Base-by-base conservation (phyloP, 345 rosid species). In the Heritiera fomes region DNA sequence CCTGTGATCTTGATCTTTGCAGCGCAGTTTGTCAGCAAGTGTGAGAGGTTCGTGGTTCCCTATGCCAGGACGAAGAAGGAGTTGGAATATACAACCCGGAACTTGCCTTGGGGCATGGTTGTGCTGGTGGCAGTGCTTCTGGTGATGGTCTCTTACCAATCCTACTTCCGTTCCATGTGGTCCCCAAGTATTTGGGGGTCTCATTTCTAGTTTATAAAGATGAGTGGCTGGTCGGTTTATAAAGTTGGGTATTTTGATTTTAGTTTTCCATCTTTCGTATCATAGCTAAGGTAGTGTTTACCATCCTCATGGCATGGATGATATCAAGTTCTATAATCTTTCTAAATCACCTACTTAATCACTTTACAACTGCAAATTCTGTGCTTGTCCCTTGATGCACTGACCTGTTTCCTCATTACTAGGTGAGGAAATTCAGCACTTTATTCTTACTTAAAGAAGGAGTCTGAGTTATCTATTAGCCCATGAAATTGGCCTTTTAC, bases 121-220 rank as follows among this genome's bases (percentile, higher is more conserved):
- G 40, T 84, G 75, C 75, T 91, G 86, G 85, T 91, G 28, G 61
- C 78, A 32, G 69, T 89, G 85, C 80, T 91, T 69, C 89, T 91
- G 78, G 45, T 92, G 69, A 78, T 95, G 87, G 85, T 91, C 46
- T 90, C 89, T 80, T 88, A 84, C 77, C 97, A 87, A 80, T 88
- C 97, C 0, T 85, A 87, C 46, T 80, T 90, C 43, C 93, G 86
- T 84, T 88, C 94, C 70, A 80, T 89, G 75, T 91, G 95, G 92
- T 83, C 79, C 63, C 91, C 95, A 0, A 55, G 46, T 67, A 77
- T 84, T 5, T 53, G 88, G 87, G 81, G 81, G 56, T 68, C 78
- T 38, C 6, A 43, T 58, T 78, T 59, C 30, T 68, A 68, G 56
- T 56, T 8, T 41, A 0, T n/a, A 3, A 58, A 34, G 11, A 15